Conservation (phyloP, 2,329 filamentous ascomycete genomes). For the Mycosphaerella arachidis region DNA sequence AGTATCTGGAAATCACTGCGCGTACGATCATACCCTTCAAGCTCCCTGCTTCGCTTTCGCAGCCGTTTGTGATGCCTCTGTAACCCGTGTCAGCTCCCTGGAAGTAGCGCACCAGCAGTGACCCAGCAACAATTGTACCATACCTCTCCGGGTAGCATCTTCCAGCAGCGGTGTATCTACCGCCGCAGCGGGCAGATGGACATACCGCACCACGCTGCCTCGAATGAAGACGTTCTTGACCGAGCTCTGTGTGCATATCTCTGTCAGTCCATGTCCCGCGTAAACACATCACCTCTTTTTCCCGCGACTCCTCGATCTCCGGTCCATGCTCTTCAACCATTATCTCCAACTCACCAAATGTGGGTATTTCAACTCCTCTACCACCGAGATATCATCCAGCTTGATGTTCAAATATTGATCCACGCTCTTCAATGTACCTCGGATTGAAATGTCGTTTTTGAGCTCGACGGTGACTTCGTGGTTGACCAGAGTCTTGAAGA, state of each 20-base stretch:
- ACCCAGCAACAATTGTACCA: neutral
- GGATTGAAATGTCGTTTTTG: constrained; percentile 98
- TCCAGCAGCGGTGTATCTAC: constrained; percentile 85
- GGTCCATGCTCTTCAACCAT: neutral
- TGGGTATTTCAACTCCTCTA: constrained; percentile 91
- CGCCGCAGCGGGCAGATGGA: constrained; percentile 75
- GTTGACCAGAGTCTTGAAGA: constrained; percentile 58
- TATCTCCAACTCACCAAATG: constrained; percentile 63
- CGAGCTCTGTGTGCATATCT: constrained; percentile 50
- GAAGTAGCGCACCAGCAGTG: constrained; percentile 1
- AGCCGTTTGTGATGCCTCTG: constrained; percentile 32
- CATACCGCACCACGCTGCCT: constrained; percentile 87
- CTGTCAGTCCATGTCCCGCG: neutral
- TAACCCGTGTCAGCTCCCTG: neutral
- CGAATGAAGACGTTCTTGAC: constrained; percentile 96
- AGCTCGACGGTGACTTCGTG: constrained; percentile 96
- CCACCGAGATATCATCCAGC: constrained; percentile 87
- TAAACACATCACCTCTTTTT: neutral
- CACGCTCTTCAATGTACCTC: constrained; percentile 90
- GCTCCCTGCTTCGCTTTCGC: constrained; percentile 32
- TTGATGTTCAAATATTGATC: constrained; percentile 99
- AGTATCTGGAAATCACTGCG: neutral
- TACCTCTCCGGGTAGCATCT: constrained; percentile 85
- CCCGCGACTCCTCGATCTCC: neutral
- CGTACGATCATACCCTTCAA: neutral